Percentiles rank a stretch among this genome's conserved stretches.
phyloP scores from a whole-genome alignment of 192 early-diverging fungal genomes.

The Linnemannia schmuckeri region DNA sequence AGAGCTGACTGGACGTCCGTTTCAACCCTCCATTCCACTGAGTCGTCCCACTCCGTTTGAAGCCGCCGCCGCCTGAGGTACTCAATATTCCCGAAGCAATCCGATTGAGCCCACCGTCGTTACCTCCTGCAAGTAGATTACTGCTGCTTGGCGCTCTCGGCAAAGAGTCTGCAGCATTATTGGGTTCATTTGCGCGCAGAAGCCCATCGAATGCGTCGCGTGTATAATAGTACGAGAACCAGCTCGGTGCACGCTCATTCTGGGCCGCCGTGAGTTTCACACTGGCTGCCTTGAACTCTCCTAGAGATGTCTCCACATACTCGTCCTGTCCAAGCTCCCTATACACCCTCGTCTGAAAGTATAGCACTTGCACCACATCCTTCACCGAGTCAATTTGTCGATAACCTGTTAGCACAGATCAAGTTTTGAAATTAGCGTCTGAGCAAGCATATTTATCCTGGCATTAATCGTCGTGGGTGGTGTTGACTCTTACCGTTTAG shows the following conservation, averaged over 20 bases:
- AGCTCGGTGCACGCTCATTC: constrained; percentile 32
- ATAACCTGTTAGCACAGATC: constrained; percentile 10
- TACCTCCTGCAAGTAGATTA: neutral
- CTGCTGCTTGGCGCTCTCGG: neutral
- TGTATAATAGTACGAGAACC: constrained; percentile 42
- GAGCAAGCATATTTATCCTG: too few relatives aligned
- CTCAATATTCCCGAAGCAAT: neutral
- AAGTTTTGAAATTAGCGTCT: neutral
- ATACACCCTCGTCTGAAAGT: constrained; percentile 27
- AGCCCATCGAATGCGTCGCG: constrained; percentile 36
- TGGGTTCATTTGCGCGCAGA: constrained; percentile 14
- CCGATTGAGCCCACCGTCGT: neutral
- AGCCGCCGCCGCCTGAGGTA: neutral
- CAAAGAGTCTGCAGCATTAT: neutral
- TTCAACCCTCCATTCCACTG: constrained; percentile 18
- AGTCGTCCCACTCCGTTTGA: constrained; percentile 4
- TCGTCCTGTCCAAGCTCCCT: constrained; percentile 1
- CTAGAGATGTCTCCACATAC: neutral
- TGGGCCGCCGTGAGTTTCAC: neutral
- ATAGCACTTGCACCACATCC: constrained; percentile 35
- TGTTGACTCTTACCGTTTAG: too few relatives aligned
- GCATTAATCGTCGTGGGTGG: too few relatives aligned
- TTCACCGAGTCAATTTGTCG: constrained; percentile 20
- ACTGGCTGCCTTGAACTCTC: neutral
- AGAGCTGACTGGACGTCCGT: constrained; percentile 27